Conservation (phyloP, 2,329 filamentous ascomycete genomes). For the Xylariaceae sp. region DNA sequence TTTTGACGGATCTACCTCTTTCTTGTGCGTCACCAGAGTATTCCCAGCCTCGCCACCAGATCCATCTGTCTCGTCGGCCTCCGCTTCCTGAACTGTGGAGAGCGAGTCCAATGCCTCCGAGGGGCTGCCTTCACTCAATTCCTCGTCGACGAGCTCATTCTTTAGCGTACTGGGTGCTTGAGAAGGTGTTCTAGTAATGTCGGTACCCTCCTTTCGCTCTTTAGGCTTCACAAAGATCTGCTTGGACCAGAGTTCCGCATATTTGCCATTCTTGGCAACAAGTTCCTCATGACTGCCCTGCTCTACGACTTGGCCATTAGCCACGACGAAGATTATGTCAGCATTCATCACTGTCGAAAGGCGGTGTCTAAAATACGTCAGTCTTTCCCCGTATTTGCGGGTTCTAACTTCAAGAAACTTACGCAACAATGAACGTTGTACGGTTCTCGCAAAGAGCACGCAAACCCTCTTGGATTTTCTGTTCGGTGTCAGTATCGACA, state of each 20-base stretch:
- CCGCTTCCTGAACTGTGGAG: conserved; percentile 18
- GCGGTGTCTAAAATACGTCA: conserved; percentile 58
- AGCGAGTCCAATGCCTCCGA: conserved; percentile 21
- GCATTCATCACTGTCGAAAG: conserved; percentile 75
- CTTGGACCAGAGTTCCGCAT: conserved; percentile 70
- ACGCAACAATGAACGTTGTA: conserved; percentile 72
- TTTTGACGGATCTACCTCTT: conserved; percentile 58
- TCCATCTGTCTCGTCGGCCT: conserved; percentile 29
- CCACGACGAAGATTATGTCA: conserved; percentile 70
- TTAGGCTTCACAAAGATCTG: conserved; percentile 63
- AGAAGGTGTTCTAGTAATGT: conserved; percentile 15
- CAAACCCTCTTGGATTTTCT: conserved; percentile 69
- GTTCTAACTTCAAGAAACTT: conserved; percentile 39
- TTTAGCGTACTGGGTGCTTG: conserved; percentile 23
- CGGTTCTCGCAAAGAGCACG: conserved; percentile 63
- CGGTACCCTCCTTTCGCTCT: conserved; percentile 44
- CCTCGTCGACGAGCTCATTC: conserved; percentile 28
- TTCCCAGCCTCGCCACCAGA: conserved; percentile 37
- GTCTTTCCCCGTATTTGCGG: not conserved
- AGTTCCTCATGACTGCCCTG: conserved; percentile 67
- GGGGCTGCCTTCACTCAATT: conserved; percentile 16
- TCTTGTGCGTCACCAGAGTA: conserved; percentile 49
- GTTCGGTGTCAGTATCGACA: conserved; percentile 74
- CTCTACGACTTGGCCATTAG: conserved; percentile 68
- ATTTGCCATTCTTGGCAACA: conserved; percentile 64